phyloP scores from a whole-genome alignment of 805 yeast species.

The Ascoidea asiatica region DNA sequence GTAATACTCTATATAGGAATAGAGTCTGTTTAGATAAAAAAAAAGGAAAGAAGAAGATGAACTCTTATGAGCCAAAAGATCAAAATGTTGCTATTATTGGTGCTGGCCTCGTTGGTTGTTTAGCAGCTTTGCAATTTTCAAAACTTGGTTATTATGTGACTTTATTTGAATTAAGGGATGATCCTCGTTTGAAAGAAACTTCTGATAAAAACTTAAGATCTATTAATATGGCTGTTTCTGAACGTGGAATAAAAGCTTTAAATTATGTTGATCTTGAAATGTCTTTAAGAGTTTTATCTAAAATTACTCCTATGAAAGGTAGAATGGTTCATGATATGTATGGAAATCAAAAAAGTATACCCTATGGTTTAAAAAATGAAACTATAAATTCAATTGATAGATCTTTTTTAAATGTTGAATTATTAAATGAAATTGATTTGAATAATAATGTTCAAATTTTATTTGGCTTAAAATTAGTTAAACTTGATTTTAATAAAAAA shows the following conservation, averaged over 20 bases:
- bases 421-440: slow-evolving; percentile 52
- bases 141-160: slow-evolving; percentile 61
- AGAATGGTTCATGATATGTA: slow-evolving; percentile 71
- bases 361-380: slow-evolving; percentile 61
- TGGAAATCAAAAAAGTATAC: slow-evolving; percentile 55
- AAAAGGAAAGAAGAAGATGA: too few species aligned
- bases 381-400: slow-evolving; percentile 79
- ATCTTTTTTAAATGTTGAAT: slow-evolving; percentile 44
- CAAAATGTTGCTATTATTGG: slow-evolving; percentile 55
- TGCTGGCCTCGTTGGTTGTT: slow-evolving; percentile 83
- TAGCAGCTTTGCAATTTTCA: slow-evolving; percentile 70
- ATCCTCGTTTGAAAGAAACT: slow-evolving; percentile 34
- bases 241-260: slow-evolving; percentile 67
- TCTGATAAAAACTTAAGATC: slow-evolving; percentile 38
- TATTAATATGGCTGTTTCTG: slow-evolving; percentile 80
- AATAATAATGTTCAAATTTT: slow-evolving; percentile 28
- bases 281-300: slow-evolving; percentile 38
- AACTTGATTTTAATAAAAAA: slow-evolving; percentile 19
- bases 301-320: slow-evolving; percentile 76
- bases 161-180: slow-evolving; percentile 57
- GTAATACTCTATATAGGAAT: too few species aligned
- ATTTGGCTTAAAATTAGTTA: slow-evolving; percentile 45
- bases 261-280: slow-evolving; percentile 44
- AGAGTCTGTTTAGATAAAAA: too few species aligned
- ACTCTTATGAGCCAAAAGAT: slow-evolving; percentile 5